A percentile compares a stretch with the other conserved stretches of the same genome.
Evolutionary conservation across 169 alveolate genomes (phyloP).

Genomic region (Eimeria sp.): DNA sequence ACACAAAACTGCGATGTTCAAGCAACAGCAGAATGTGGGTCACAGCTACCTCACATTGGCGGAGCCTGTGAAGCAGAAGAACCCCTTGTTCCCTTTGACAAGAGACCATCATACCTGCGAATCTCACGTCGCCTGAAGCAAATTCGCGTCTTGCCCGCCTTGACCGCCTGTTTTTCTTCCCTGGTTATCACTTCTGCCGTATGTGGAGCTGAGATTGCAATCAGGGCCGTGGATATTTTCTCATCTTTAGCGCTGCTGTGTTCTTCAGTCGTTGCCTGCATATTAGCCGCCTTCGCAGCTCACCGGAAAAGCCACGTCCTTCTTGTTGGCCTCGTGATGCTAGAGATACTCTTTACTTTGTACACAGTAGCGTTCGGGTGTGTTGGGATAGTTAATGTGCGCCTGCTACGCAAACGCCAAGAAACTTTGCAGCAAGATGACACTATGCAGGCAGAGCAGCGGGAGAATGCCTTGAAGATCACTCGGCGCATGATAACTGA

Average conservation of each 20-base stretch:
- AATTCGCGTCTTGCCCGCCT: constrained; percentile 46
- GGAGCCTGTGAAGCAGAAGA: constrained; percentile 15
- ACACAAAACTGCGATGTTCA: neutral
- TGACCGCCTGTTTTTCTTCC: constrained; percentile 11
- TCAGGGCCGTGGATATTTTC: constrained; percentile 11
- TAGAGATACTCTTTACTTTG: constrained; percentile 31
- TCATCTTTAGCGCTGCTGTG: neutral
- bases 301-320: constrained; percentile 28
- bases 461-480: constrained; percentile 32
- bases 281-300: constrained; percentile 25
- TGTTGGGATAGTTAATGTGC: constrained; percentile 30
- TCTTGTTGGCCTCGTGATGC: constrained; percentile 56
- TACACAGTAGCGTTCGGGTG: constrained; percentile 54
- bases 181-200: constrained; percentile 39
- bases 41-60: neutral
- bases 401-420: neutral
- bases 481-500: constrained; percentile 14
- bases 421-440: neutral
- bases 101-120: constrained; percentile 19
- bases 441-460: constrained; percentile 50
- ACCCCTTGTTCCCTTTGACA: constrained; percentile 8
- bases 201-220: constrained; percentile 31
- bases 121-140: constrained; percentile 18
- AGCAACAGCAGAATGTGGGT: neutral
- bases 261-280: constrained; percentile 15